Evolutionary conservation across 176 grass and related monocot species (phyloP), one percentile per base, ranked within the genome.

Genomic region (Musa itinerans): DNA sequence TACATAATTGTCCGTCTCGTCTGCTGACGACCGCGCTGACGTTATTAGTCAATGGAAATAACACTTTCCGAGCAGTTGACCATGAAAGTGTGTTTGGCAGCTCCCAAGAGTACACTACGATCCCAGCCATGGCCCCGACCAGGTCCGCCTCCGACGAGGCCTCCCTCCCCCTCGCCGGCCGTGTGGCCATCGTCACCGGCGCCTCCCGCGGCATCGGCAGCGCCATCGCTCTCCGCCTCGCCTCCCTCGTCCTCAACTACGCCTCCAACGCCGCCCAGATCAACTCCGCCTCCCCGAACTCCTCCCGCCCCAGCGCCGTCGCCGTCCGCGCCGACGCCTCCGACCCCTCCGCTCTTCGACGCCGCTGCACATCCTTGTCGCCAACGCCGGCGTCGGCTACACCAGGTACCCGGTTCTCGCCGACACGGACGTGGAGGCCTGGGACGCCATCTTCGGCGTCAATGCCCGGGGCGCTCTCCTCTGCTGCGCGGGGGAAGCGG

Each of bases 201-300:
- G 91, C 78, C 13, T 90, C 87, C 2, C 81, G 83, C 12, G 83
- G 87, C 77, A 90, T 94, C 75, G 85, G 87, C 54, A 83, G 87
- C 20, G 80, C 84, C 77, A 77, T 88, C 0, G 89, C 68, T 49
- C 4, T 77, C 54, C 83, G 88, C n/a, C 85, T 94, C 19, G 78
- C 85, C 15, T 68, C 85, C 50, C 91, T 94, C 25, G 87, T 90
- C 23, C 50, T 90, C 54, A 86, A 86, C 53, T 93, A 90, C 56
- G 74, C 72, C 5, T 87, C 91, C 15, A 80, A 80, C 17, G 72
- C 82, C 9, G 65, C 85, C 61, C 76, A 66, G 53, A 82, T 94
- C 82, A 79, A 73, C 74, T 43, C 78, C 11, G 59, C 76, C 12
- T 69, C 34, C 4, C 34, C 34, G 34, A 43, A 63, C 21, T 29